Conservation (phyloP, 805 yeast genomes). For the Myxozyma geophila region DNA sequence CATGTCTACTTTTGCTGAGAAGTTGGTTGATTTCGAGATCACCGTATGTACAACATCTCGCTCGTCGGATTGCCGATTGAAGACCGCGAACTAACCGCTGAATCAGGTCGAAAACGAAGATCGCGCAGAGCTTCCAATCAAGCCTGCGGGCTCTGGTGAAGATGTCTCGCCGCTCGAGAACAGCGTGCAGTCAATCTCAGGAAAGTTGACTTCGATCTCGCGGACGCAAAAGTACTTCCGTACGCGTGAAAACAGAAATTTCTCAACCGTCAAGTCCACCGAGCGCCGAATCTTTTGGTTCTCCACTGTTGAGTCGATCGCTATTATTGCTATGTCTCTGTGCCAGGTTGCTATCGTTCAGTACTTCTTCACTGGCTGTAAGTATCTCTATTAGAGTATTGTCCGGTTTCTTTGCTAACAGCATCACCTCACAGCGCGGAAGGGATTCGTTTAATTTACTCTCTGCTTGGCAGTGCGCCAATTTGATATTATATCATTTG, state of each 20-base stretch:
- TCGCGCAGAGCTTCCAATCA: constrained; percentile 64
- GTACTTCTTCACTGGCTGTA: constrained; percentile 64
- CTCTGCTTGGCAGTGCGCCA: background rate
- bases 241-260: constrained; percentile 89
- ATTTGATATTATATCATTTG: background rate
- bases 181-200: constrained; percentile 46
- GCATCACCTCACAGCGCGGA: constrained; percentile 30
- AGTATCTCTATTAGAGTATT: background rate
- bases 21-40: constrained; percentile 83
- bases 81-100: background rate
- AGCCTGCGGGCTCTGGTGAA: constrained; percentile 22
- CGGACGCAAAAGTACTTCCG: constrained; percentile 72
- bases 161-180: constrained; percentile 35
- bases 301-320: constrained; percentile 68
- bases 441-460: constrained; percentile 34
- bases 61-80: background rate
- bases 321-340: constrained; percentile 77
- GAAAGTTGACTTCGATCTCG: constrained; percentile 40
- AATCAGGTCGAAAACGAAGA: constrained; percentile 48
- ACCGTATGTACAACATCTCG: constrained; percentile 45
- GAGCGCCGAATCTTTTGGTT: constrained; percentile 78
- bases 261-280: constrained; percentile 81
- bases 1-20: constrained; percentile 80
- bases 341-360: constrained; percentile 83
- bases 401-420: background rate